Conservation (phyloP, 2,329 filamentous ascomycete species). For the Bipolaris cookei region DNA sequence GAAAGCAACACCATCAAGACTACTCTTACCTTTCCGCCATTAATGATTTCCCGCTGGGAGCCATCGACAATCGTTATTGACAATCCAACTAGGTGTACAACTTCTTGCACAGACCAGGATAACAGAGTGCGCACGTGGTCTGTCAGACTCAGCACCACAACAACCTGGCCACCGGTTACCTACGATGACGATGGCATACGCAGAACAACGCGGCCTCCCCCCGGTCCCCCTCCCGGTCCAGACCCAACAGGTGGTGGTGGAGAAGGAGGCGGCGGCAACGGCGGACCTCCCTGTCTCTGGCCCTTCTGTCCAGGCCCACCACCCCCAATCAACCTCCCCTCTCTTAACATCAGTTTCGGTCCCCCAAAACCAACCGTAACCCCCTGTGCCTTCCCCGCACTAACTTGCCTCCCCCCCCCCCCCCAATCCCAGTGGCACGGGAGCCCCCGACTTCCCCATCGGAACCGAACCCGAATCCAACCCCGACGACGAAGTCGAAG, state of each 20-base stretch:
- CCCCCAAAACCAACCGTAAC: not conserved
- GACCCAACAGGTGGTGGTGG: not conserved
- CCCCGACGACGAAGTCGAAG: not conserved
- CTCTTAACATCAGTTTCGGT: not conserved
- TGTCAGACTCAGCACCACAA: not conserved
- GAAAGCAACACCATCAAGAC: slow-evolving; percentile 7
- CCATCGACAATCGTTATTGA: not conserved
- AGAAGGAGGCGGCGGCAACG: not conserved
- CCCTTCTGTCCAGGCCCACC: not conserved
- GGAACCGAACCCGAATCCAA: not conserved
- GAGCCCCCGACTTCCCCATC: not conserved
- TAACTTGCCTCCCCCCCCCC: not conserved
- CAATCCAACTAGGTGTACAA: not conserved
- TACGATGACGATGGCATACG: not conserved
- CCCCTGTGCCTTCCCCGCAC: not conserved
- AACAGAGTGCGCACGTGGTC: not conserved
- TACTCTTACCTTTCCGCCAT: slow-evolving; percentile 11
- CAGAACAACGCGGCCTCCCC: not conserved
- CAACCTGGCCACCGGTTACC: not conserved
- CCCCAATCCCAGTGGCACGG: not conserved
- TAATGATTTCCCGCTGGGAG: slow-evolving; percentile 3
- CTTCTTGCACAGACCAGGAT: not conserved
- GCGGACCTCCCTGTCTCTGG: not conserved
- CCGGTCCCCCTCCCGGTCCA: not conserved
- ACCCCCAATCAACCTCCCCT: not conserved